phyloP scores from a whole-genome alignment of 2,329 filamentous ascomycete genomes.

The Sporothrix schenckii region DNA sequence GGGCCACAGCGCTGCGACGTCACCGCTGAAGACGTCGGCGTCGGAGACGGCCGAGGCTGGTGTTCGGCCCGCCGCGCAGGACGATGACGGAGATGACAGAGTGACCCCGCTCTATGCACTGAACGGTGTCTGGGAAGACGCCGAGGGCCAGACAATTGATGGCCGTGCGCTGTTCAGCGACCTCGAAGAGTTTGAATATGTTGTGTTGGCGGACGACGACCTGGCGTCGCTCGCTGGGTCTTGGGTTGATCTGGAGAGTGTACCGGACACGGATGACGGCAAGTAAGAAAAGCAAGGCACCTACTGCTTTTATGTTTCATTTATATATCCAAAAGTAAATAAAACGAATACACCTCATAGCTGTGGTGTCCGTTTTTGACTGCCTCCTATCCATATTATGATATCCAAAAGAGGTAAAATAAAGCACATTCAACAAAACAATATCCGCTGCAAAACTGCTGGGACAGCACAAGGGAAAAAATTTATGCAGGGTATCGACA shows the following conservation, averaged over 20 bases:
- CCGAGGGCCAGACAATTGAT: constrained; percentile 16
- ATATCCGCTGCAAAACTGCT: not conserved
- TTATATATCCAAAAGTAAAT: no score
- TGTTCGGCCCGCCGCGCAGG: no score
- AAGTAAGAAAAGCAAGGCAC: not conserved
- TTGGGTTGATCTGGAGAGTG: constrained; percentile 32
- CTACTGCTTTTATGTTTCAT: not conserved
- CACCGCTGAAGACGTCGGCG: constrained; percentile 10
- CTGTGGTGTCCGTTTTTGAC: no score
- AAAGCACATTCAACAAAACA: not conserved
- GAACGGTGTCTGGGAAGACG: constrained; percentile 14
- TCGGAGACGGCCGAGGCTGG: no score
- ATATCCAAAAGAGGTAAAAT: not conserved
- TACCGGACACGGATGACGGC: constrained; percentile 23
- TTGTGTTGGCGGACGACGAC: constrained; percentile 30
- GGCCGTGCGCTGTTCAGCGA: not conserved
- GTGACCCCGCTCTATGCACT: not conserved
- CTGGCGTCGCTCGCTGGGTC: constrained; percentile 29
- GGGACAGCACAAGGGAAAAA: not conserved
- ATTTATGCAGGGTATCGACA: constrained; percentile 23
- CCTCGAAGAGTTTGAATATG: constrained; percentile 26
- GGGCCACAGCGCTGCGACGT: constrained; percentile 24
- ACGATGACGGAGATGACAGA: not conserved
- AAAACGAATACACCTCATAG: no score
- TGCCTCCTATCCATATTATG: not conserved